Base-by-base conservation (phyloP, 2,329 filamentous ascomycete genomes). In the Coniosporium tulheliwenetii region DNA sequence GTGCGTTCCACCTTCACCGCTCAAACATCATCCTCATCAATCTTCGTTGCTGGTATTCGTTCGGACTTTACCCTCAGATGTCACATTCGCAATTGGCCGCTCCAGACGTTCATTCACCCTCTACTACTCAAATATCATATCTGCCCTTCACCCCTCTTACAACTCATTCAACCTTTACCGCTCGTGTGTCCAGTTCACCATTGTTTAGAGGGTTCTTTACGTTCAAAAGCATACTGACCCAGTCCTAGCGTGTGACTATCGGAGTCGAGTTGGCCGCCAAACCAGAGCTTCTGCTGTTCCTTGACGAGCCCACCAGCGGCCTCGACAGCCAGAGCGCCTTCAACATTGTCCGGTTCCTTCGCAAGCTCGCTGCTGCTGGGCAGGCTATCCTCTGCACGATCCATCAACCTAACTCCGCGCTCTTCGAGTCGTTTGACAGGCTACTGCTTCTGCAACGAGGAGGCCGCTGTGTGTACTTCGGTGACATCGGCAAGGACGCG, bases 351-450 rank as follows among this genome's bases (percentile, higher is more conserved):
- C 77, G 79, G 30, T 83, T 85, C 66, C 64, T 86, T n/a, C 76
- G 75, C 51, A 85, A 85, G 61, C 70, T 85, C 5, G 77, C 81
- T 39, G 67, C 71, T n/a, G 81, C 81, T 2, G 86, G 85, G 1
- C 86, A 93, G 55, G 85, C 85, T 8, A 85, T 93, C 49, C 71
- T 93, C 3, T 93, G 85, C 62, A 93, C 86, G 0, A 93, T 93
- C 47, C 86, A 93, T 57, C 86, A 93, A 56, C 85, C 86, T 1
- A 89, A 86, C 48, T 82, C 83, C 12, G 78, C 83, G 0, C 69
- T 93, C 0, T 93, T 94, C 50, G 83, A 91, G 58, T 81, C 86
- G 58, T 94, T 93, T 48, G 85, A 93, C 55, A 74, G 85, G 10
- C 70, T 94, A 2, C 65, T 93, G 5, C 69, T 93, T 2, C 70